Base-by-base conservation (phyloP, 2,329 filamentous ascomycete genomes). In the Coniochaeta prunicola region DNA sequence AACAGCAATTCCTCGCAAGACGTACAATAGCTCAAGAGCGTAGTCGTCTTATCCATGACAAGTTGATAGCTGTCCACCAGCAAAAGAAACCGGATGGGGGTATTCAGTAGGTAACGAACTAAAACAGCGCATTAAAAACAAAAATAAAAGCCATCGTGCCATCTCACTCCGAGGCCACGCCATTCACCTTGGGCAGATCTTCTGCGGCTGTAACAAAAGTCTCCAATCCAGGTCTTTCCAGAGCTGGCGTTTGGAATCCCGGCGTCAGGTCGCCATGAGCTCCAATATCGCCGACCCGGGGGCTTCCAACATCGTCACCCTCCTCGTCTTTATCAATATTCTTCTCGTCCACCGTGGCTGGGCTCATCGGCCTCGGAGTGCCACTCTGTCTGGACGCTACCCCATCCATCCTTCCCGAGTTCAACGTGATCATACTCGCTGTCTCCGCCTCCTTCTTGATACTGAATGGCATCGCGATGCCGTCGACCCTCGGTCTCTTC, bases 381-480 rank as follows among this genome's bases (percentile, higher is more conserved):
- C 66, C 66, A 21, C 17, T 55, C 15, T 68, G 63, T 7, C 69
- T 67, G 3, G 61, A 54, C 13, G 67, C 70, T 4, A 73, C 71
- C 21, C 66, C 61, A 5, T 69, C 66, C 24, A 30, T 17, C 53
- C 33, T 34, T 34, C 53, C 53, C 10, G 81, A 83, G 36, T 77
- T 75, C 21, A 91, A 71, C 0, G 88, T 91, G 57, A 87, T 73
- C 80, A 88, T 90, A 72, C 87, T 91, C 0, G 86, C 86, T 19
- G 84, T 88, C 4, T 84, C 81, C 1, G 82, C 81, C 21, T 88
- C 80, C 63, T 81, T 81, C 57, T 81, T 80, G 15, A 92, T 70
- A 59, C 83, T 88, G 67, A 92, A 92, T 0, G 89, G 89, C 64
- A 90, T 81, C 0, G 89, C 88, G 28, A 91, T 82, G 0, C 88